These are phyloP conservation scores for Hebeloma cylindrosporum DNA, from an alignment of 768 basidiomycete genomes.

Conservation along the genomic window DNA sequence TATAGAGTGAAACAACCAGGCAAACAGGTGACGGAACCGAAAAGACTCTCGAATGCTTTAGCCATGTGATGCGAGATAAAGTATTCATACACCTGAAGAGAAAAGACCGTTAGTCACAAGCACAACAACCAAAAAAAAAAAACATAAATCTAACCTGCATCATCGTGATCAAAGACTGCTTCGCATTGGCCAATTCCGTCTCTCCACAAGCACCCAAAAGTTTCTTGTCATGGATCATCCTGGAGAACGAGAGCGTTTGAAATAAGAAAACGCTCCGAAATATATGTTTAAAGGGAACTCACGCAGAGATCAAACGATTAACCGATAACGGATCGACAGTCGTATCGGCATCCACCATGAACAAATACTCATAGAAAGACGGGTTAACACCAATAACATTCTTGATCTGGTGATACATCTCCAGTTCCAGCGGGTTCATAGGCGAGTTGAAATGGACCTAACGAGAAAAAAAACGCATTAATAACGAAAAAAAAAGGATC, in stretches of 20 bases:
- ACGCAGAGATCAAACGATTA: constrained; percentile 93
- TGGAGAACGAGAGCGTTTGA: constrained; percentile 28
- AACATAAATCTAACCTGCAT: constrained; percentile 65
- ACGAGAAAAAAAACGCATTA: constrained; percentile 4
- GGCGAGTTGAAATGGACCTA: constrained; percentile 96
- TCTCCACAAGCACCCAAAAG: constrained; percentile 95
- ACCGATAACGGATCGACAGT: constrained; percentile 85
- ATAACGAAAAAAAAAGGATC: background rate
- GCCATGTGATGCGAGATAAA: constrained; percentile 99
- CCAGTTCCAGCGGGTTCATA: constrained; percentile 95
- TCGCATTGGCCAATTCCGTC: constrained; percentile 88
- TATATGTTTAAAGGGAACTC: constrained; percentile 36
- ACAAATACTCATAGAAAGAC: constrained; percentile 94
- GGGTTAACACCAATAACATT: constrained; percentile 99
- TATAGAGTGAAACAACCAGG: constrained; percentile 99
- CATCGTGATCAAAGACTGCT: constrained; percentile 95
- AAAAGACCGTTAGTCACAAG: constrained; percentile 1
- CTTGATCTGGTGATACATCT: constrained; percentile 99
- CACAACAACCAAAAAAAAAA: background rate
- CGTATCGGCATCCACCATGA: constrained; percentile 95
- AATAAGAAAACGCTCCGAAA: background rate
- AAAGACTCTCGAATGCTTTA: constrained; percentile 95
- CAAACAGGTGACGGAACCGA: constrained; percentile 97
- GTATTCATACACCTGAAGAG: constrained; percentile 87
- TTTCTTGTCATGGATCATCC: constrained; percentile 97